Conservation (phyloP, 805 yeast genomes). For the Schizosaccharomyces japonicus region DNA sequence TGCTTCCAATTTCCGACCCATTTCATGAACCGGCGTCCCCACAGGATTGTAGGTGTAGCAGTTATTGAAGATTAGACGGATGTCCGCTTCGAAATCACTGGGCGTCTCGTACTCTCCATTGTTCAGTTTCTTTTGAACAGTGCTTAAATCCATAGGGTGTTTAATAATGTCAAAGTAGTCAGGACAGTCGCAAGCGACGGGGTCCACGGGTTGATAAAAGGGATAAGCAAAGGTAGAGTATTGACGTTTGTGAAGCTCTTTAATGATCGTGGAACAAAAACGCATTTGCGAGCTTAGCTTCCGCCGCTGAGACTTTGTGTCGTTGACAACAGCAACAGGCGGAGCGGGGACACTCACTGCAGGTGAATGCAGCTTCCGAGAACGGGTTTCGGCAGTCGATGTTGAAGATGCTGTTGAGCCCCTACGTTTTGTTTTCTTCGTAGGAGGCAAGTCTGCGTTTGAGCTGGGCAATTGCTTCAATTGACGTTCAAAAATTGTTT, state of each 20-base stretch:
- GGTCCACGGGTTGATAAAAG: conserved; percentile 81
- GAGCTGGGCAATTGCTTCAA: conserved; percentile 77
- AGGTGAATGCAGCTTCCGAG: neutral
- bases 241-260: conserved; percentile 63
- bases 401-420: conserved; percentile 1
- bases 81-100: conserved; percentile 65
- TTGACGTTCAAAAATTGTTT: conserved; percentile 81
- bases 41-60: conserved; percentile 87
- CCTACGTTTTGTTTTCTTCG: neutral
- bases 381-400: neutral
- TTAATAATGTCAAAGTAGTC: conserved; percentile 66
- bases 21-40: conserved; percentile 83
- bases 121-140: conserved; percentile 53
- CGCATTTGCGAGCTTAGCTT: conserved; percentile 72
- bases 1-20: conserved; percentile 82
- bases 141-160: conserved; percentile 85
- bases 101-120: conserved; percentile 76
- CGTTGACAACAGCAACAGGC: conserved; percentile 73
- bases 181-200: conserved; percentile 80
- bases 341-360: conserved; percentile 10
- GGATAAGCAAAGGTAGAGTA: conserved; percentile 72
- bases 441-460: conserved; percentile 6
- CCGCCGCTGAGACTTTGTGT: conserved; percentile 73
- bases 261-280: conserved; percentile 58
- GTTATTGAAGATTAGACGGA: conserved; percentile 61